Base-by-base conservation (phyloP, 2,329 filamentous ascomycete genomes). In the Aspergillus nomiae region DNA sequence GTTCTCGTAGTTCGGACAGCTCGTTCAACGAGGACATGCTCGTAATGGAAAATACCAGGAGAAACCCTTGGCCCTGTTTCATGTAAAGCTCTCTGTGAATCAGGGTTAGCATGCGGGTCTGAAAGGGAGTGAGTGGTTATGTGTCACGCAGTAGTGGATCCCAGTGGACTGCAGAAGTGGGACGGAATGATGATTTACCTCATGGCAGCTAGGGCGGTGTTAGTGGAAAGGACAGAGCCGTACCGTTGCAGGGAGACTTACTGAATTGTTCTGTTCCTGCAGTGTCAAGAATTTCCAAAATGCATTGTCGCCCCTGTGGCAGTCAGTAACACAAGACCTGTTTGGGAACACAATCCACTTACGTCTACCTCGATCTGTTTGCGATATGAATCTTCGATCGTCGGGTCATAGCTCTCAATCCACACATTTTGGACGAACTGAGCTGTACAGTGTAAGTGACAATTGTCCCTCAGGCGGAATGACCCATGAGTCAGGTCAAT, bases 351-450 rank as follows among this genome's bases (percentile, higher is more conserved):
- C 43, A 50, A 56, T 56, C 57, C 26, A 86, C 91, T 84, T 82
- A 95, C 92, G 84, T 97, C 92, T 66, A 97, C 91, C 70, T 93
- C 91, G 65, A 94, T 90, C 78, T 94, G 91, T 81, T 94, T 94
- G 71, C 91, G 87, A 77, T 94, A 94, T 63, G 91, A 94, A 78
- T 94, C 91, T 79, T 94, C 91, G 77, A 94, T 94, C 66, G 91
- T 94, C 50, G 91, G 91, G 80, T 94, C 91, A 76, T 94, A 94
- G 77, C 89, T 92, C 78, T 96, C 92, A 75, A 96, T 94, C 91
- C 92, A 96, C 71, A 96, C 90, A 81, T 95, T 94, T 78, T 95
- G 92, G 58, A 96, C 92, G 73, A 96, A 96, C 84, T 96, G 92
- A 73, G 93, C 92, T 92, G 73, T 30, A 45, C 46, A 54, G 54